Percentiles rank a stretch among this genome's conserved stretches.
These are phyloP conservation scores for Anastatica hierochuntica DNA, from an alignment of 345 rosid species.

Conservation along the genomic window DNA sequence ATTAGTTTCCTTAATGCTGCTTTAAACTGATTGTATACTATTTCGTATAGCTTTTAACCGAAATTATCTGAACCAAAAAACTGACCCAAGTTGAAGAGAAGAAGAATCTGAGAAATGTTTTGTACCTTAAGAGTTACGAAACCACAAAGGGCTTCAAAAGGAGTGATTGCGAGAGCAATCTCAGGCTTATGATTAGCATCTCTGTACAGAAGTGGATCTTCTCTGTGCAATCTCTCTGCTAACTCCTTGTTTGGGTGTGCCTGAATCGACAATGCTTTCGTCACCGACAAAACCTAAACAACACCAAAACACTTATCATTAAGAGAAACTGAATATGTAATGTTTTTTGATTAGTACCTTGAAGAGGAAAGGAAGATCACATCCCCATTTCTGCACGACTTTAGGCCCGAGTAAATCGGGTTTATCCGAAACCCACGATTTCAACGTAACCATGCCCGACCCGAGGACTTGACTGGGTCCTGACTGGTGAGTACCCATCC, in stretches of 20 bases:
- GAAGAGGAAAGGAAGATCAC: slow-evolving; percentile 90
- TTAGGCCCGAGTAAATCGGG: slow-evolving; percentile 61
- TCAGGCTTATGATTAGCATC: slow-evolving; percentile 92
- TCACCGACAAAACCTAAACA: slow-evolving; percentile 72
- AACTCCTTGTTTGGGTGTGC: slow-evolving; percentile 91
- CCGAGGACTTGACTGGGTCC: slow-evolving; percentile 66
- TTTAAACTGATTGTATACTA: no score
- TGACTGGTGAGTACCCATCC: slow-evolving; percentile 75
- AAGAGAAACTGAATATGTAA: no score
- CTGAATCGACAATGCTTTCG: slow-evolving; percentile 86
- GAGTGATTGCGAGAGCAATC: slow-evolving; percentile 92
- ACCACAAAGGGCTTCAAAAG: slow-evolving; percentile 89
- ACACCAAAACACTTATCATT: not conserved
- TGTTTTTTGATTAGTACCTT: no score
- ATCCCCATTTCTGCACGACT: slow-evolving; percentile 74
- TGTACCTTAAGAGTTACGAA: slow-evolving; percentile 57
- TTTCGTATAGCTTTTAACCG: no score
- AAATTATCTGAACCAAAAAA: no score
- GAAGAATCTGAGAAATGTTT: not conserved
- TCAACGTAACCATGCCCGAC: slow-evolving; percentile 31
- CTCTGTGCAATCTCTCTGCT: slow-evolving; percentile 59
- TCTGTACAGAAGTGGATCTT: slow-evolving; percentile 56
- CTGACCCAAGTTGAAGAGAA: not conserved
- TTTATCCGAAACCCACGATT: slow-evolving; percentile 55
- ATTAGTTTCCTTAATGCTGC: no score